A percentile compares a stretch with the other conserved stretches of the same genome.
Conservation (phyloP, 306 rosid genomes). For the Malus asiatica region DNA sequence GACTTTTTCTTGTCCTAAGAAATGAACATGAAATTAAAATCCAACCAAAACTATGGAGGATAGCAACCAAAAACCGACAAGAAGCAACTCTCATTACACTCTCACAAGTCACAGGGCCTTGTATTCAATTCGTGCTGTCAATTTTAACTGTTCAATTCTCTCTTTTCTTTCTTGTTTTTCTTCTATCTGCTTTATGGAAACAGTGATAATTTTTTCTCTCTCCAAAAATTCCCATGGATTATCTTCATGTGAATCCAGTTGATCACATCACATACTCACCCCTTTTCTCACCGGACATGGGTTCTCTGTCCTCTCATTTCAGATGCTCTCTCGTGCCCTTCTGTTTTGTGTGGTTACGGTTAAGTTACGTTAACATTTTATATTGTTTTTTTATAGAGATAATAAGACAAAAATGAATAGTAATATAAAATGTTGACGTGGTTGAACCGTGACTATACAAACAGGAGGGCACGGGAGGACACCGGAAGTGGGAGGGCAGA, state of each 20-base stretch:
- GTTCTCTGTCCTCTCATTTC: no score
- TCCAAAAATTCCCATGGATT: not conserved
- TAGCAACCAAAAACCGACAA: slow-evolving; percentile 14
- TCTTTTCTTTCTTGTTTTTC: not conserved
- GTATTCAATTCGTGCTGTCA: slow-evolving; percentile 12
- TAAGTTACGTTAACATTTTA: no score
- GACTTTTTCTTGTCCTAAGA: not conserved
- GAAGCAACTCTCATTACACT: slow-evolving; percentile 1
- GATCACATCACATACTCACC: not conserved
- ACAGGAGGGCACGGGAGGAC: no score
- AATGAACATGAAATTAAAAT: not conserved
- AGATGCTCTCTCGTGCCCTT: no score
- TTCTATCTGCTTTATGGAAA: slow-evolving; percentile 3
- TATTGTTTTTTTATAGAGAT: no score
- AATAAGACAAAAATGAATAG: no score
- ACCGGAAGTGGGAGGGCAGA: no score
- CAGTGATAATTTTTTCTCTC: not conserved
- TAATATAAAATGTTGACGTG: no score
- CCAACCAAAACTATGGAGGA: not conserved
- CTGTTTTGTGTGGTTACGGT: no score
- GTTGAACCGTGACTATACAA: no score
- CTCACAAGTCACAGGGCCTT: not conserved
- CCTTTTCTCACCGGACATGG: not conserved
- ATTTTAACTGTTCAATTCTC: not conserved
- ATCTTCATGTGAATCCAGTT: not conserved